Conservation (phyloP, 2,329 filamentous ascomycete genomes). For the Whalleya microplaca region DNA sequence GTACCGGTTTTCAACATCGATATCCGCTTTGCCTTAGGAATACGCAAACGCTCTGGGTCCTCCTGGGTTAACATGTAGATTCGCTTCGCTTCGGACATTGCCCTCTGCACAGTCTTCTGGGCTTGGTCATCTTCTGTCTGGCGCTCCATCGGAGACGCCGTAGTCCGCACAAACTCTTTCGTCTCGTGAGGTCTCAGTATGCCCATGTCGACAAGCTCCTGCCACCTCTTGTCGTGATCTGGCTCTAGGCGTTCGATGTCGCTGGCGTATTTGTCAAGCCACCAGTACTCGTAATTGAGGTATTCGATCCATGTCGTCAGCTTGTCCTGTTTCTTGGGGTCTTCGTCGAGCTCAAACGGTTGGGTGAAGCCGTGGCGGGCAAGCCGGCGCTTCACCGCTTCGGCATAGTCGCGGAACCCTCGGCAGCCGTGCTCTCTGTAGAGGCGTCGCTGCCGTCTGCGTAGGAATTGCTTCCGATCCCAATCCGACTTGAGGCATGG, state of each 20-base stretch:
- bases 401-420: background rate
- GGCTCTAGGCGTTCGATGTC: conserved; percentile 27
- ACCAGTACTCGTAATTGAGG: conserved; percentile 6
- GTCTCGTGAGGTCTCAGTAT: conserved; percentile 35
- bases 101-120: conserved; percentile 19
- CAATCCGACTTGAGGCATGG: no score
- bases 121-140: conserved; percentile 21
- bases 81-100: conserved; percentile 12
- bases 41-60: conserved; percentile 7
- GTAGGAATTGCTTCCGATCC: no score
- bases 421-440: no score
- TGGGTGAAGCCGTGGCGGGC: conserved; percentile 23
- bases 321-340: conserved; percentile 19
- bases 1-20: conserved; percentile 19
- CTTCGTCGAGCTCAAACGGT: conserved; percentile 30
- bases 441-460: no score
- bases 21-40: conserved; percentile 10
- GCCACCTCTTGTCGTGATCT: conserved; percentile 36
- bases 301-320: conserved; percentile 11
- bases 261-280: conserved; percentile 1
- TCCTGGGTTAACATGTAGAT: background rate
- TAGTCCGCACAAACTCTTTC: background rate
- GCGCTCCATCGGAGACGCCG: conserved; percentile 2
- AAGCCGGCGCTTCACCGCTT: background rate
- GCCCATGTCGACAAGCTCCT: conserved; percentile 36